A percentile compares a stretch with the other conserved stretches of the same genome.
Conservation (phyloP, 1,284 basidiomycete genomes). For the Trichosporon inkin region DNA sequence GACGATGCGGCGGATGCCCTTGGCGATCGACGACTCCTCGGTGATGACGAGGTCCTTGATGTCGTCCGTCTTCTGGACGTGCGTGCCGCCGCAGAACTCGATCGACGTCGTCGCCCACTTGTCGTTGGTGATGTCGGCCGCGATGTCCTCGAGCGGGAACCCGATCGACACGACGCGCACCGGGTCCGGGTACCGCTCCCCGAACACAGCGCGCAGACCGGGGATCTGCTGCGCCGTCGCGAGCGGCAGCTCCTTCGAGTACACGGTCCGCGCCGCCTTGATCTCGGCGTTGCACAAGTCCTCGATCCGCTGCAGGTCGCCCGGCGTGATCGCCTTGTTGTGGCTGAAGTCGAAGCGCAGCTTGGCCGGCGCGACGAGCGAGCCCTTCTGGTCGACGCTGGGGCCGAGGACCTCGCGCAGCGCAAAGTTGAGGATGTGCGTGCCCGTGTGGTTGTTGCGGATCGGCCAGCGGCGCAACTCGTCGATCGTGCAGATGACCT, state of each 20-base stretch:
- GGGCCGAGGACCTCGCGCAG: slow-evolving; percentile 92
- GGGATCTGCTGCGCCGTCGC: slow-evolving; percentile 79
- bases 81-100: slow-evolving; percentile 99
- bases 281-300: slow-evolving; percentile 83
- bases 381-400: slow-evolving; percentile 97
- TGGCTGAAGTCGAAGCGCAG: slow-evolving; percentile 98
- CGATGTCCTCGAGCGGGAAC: slow-evolving; percentile 79
- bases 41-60: slow-evolving; percentile 93
- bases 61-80: slow-evolving; percentile 89
- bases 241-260: slow-evolving; percentile 80
- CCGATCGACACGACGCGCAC: slow-evolving; percentile 91
- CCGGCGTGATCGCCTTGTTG: slow-evolving; percentile 72
- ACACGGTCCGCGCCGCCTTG: slow-evolving; percentile 80
- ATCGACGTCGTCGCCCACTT: slow-evolving; percentile 88
- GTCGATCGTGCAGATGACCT: slow-evolving; percentile 69
- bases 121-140: slow-evolving; percentile 75
- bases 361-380: slow-evolving; percentile 90
- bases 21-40: slow-evolving; percentile 96
- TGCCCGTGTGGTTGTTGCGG: slow-evolving; percentile 96
- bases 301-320: slow-evolving; percentile 81
- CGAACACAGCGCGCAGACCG: slow-evolving; percentile 93
- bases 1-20: slow-evolving; percentile 90
- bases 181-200: slow-evolving; percentile 95
- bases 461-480: slow-evolving; percentile 92
- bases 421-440: slow-evolving; percentile 93